Conservation (phyloP, 345 rosid species). For the sweet orange (Citrus sinensis) region DVS_A1.0 CM039162.1:23394501-23395000, state of each 20-base stretch:
- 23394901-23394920: slow-evolving; percentile 52
- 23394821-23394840: too few species aligned
- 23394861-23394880: too few species aligned
- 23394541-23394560: too few species aligned
- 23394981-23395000: slow-evolving; percentile 48
- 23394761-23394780: slow-evolving; percentile 37
- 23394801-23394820: not conserved
- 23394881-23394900: not conserved
- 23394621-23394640: slow-evolving; percentile 70
- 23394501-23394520: too few species aligned
- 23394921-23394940: slow-evolving; percentile 44
- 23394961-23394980: slow-evolving; percentile 54
- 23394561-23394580: too few species aligned
- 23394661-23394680: slow-evolving; percentile 44
- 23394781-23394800: slow-evolving; percentile 33
- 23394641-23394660: slow-evolving; percentile 37
- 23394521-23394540: too few species aligned
- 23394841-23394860: too few species aligned
- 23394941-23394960: slow-evolving; percentile 51
- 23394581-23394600: slow-evolving; percentile 40
- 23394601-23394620: slow-evolving; percentile 49
- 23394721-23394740: slow-evolving; percentile 59
- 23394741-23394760: slow-evolving; percentile 32
- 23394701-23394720: slow-evolving; percentile 57
- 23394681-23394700: slow-evolving; percentile 33